These are phyloP conservation scores for Sphaerosporella brunnea DNA, from an alignment of 495 filamentous ascomycete species.

Conservation along the genomic window DNA sequence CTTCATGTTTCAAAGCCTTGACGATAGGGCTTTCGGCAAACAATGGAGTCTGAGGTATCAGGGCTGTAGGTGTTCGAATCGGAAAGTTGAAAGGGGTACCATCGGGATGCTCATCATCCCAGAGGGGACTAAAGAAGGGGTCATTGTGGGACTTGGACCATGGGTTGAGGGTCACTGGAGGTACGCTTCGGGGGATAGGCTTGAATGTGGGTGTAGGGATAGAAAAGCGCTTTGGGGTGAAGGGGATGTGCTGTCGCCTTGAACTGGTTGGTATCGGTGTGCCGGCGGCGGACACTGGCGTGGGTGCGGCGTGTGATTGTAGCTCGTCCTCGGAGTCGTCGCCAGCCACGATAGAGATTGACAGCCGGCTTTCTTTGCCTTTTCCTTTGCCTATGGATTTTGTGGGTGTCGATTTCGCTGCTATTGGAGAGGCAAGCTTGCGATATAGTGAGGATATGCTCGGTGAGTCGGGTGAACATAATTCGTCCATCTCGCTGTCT, in stretches of 20 bases:
- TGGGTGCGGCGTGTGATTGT: not conserved
- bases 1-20: not conserved
- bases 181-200: not conserved
- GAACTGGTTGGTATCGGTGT: too few relatives aligned
- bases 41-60: not conserved
- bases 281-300: too few relatives aligned
- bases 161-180: not conserved
- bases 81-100: slow-evolving; percentile 11
- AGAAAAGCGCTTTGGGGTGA: too few relatives aligned
- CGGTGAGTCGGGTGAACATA: not conserved
- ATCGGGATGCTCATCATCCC: slow-evolving; percentile 22
- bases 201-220: not conserved
- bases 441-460: not conserved
- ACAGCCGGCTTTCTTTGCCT: not conserved
- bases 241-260: too few relatives aligned
- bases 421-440: not conserved
- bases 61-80: not conserved
- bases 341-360: not conserved
- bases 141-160: slow-evolving; percentile 17
- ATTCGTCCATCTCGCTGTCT: slow-evolving; percentile 1
- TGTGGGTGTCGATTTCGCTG: not conserved
- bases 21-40: not conserved
- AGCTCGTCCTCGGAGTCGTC: slow-evolving; percentile 1
- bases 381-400: too few relatives aligned
- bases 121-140: slow-evolving; percentile 18